phyloP scores from a whole-genome alignment of 805 yeast species.

The Candida arabinofermentans region DNA sequence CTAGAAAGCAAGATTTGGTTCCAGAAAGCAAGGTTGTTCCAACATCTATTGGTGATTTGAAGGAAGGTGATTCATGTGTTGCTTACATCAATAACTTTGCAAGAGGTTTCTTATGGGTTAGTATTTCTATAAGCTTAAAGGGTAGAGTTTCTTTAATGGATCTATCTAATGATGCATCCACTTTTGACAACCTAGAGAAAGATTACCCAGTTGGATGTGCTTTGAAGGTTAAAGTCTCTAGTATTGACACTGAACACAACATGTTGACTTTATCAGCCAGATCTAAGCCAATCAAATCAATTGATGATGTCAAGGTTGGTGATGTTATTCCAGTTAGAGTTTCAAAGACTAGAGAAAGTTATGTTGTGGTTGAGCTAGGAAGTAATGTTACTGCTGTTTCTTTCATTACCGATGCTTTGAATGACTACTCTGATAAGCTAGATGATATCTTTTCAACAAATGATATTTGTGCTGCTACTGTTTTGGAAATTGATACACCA shows the following conservation, averaged over 20 bases:
- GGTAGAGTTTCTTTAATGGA: slow-evolving; percentile 68
- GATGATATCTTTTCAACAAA: slow-evolving; percentile 46
- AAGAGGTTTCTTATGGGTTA: slow-evolving; percentile 61
- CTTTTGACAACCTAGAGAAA: slow-evolving; percentile 46
- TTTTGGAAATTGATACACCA: slow-evolving; percentile 42
- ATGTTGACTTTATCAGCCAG: slow-evolving; percentile 49
- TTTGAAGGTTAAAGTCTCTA: slow-evolving; percentile 50
- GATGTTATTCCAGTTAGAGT: slow-evolving; percentile 58
- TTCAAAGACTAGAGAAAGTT: slow-evolving; percentile 51
- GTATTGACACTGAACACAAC: slow-evolving; percentile 51
- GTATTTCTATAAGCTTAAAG: slow-evolving; percentile 61
- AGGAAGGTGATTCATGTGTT: slow-evolving; percentile 45
- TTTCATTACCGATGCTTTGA: slow-evolving; percentile 71
- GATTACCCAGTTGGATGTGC: slow-evolving; percentile 72
- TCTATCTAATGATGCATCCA: slow-evolving; percentile 49
- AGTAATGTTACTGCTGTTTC: slow-evolving; percentile 58
- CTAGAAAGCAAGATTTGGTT: slow-evolving; percentile 40
- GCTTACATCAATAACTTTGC: slow-evolving; percentile 66
- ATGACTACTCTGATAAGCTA: slow-evolving; percentile 56
- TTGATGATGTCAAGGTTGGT: slow-evolving; percentile 52
- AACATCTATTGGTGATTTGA: slow-evolving; percentile 38
- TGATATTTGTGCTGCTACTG: slow-evolving; percentile 55
- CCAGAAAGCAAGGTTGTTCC: slow-evolving; percentile 20
- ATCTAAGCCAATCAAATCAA: slow-evolving; percentile 33
- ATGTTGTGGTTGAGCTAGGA: slow-evolving; percentile 69